These are phyloP conservation scores for Termitomyces sp. DNA, from an alignment of 768 basidiomycete genomes.

Conservation along the genomic window DNA sequence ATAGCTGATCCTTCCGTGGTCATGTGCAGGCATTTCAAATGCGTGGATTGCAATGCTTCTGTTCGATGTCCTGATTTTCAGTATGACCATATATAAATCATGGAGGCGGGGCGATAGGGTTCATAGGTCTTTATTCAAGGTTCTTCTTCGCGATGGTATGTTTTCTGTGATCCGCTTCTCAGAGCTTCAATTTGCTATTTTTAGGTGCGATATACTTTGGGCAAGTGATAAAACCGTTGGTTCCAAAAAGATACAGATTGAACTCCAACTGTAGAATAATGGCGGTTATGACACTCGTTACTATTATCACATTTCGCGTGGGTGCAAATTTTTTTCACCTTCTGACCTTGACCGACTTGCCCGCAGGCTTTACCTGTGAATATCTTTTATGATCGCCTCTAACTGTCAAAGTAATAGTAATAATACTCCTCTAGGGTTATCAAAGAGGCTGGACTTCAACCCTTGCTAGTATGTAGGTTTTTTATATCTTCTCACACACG, in stretches of 20 bases:
- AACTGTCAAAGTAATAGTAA: background rate
- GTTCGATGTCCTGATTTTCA: constrained; percentile 35
- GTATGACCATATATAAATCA: constrained; percentile 33
- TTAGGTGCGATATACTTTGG: background rate
- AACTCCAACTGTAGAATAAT: background rate
- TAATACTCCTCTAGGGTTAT: background rate
- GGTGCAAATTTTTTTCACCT: background rate
- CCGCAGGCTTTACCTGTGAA: background rate
- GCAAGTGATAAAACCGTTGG: background rate
- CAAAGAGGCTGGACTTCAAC: background rate
- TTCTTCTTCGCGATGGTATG: background rate
- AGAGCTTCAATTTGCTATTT: background rate
- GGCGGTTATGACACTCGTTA: background rate
- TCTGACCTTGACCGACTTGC: background rate
- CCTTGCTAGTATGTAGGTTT: background rate
- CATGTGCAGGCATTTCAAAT: constrained; percentile 21
- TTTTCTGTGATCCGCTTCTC: background rate
- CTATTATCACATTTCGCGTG: background rate
- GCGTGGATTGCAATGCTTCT: constrained; percentile 34
- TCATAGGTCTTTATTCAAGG: background rate
- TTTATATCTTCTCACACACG: background rate
- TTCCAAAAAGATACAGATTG: too few relatives aligned
- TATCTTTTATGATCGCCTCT: background rate
- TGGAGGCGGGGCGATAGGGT: constrained; percentile 12
- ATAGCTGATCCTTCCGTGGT: background rate